A percentile compares a stretch with the other conserved stretches of the same genome.
phyloP scores from a whole-genome alignment of 345 rosid genomes.

The Syzygium aqueum region DNA sequence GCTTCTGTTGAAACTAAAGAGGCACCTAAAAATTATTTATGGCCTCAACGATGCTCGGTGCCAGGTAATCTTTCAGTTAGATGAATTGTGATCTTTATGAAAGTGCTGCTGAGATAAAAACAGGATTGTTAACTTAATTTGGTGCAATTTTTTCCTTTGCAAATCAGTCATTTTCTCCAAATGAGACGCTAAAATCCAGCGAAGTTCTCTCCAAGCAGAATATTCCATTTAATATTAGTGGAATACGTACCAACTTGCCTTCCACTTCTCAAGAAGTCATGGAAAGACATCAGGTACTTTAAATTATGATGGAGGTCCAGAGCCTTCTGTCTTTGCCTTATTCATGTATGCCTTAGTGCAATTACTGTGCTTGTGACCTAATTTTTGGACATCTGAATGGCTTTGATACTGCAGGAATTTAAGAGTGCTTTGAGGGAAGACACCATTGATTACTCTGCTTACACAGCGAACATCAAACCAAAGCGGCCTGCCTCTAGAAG shows the following conservation, averaged over 20 bases:
- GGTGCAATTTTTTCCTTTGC: background rate
- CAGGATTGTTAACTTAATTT: background rate
- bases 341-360: background rate
- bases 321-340: background rate
- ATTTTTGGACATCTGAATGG: background rate
- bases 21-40: constrained; percentile 80
- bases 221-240: constrained; percentile 56
- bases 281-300: constrained; percentile 71
- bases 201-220: constrained; percentile 71
- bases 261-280: constrained; percentile 57
- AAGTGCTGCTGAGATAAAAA: background rate
- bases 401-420: constrained; percentile 46
- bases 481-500: constrained; percentile 57
- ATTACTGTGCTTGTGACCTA: background rate
- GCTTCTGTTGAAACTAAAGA: constrained; percentile 90
- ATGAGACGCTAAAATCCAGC: constrained; percentile 65
- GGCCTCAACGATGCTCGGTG: constrained; percentile 86
- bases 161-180: constrained; percentile 81
- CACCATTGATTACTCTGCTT: constrained; percentile 62
- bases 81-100: background rate
- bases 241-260: constrained; percentile 39
- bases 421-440: constrained; percentile 87
- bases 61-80: constrained; percentile 45
- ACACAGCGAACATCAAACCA: constrained; percentile 77
- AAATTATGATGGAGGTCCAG: background rate